Evolutionary conservation across 305 asterid species (phyloP).

Genomic region (Solanum hybrid): DNA sequence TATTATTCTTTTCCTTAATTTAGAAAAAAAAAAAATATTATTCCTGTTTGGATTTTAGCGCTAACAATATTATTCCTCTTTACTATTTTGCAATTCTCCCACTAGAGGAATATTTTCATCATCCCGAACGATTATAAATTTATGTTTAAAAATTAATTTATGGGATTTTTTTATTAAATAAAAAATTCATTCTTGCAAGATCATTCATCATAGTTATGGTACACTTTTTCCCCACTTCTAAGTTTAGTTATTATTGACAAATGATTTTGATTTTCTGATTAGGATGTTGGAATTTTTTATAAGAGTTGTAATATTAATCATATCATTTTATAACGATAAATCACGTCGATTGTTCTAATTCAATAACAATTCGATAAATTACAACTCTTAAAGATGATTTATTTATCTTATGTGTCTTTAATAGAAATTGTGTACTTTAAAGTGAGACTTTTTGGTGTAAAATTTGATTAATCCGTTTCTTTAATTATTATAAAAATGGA

Average conservation of each 20-base stretch:
- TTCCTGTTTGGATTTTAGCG: background rate
- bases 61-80: background rate
- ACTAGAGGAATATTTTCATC: background rate
- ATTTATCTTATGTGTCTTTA: background rate
- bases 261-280: background rate
- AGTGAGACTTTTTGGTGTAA: background rate
- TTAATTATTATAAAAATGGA: background rate
- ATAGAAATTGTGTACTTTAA: background rate
- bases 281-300: background rate
- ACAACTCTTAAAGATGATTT: background rate
- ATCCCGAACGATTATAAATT: background rate
- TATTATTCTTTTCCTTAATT: background rate
- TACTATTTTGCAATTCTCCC: background rate
- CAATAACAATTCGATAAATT: background rate
- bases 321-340: background rate
- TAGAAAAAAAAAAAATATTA: background rate
- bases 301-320: background rate
- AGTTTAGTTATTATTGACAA: background rate
- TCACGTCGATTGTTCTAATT: background rate
- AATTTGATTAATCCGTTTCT: accelerated
- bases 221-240: background rate
- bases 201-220: background rate
- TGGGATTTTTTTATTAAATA: background rate
- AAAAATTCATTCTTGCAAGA: background rate
- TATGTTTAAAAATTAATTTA: background rate